Percentiles rank a stretch among this genome's conserved stretches.
These are phyloP conservation scores for Rosa chinensis DNA, from an alignment of 306 rosid genomes.

Conservation along the genomic window DNA sequence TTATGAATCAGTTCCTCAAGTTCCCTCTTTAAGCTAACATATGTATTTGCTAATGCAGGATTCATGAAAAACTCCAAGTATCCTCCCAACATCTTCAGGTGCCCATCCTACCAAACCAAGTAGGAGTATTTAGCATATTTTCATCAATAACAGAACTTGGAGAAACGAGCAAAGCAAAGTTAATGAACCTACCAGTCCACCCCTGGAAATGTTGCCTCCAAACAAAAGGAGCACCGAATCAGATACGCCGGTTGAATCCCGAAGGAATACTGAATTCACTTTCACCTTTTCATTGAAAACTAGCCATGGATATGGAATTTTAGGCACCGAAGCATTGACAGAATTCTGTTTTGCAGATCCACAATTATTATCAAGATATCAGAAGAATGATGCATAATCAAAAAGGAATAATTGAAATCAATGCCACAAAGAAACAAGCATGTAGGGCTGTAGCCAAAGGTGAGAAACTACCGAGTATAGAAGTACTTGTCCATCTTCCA, in stretches of 20 bases:
- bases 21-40: constrained; percentile 63
- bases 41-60: constrained; percentile 72
- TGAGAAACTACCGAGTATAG: constrained; percentile 37
- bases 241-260: constrained; percentile 88
- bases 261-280: constrained; percentile 90
- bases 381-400: constrained; percentile 24
- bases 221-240: constrained; percentile 81
- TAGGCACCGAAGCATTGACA: constrained; percentile 68
- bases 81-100: constrained; percentile 60
- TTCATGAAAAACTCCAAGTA: constrained; percentile 88
- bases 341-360: constrained; percentile 54
- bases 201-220: constrained; percentile 70
- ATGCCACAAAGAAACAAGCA: constrained; percentile 7
- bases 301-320: constrained; percentile 94
- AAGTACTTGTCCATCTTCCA: constrained; percentile 91
- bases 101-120: constrained; percentile 52
- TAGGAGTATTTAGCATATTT: constrained; percentile 9
- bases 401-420: constrained; percentile 18
- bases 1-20: constrained; percentile 71
- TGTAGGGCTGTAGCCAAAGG: constrained; percentile 21
- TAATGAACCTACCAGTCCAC: constrained; percentile 40
- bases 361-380: constrained; percentile 24
- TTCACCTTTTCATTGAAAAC: constrained; percentile 93
- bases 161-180: constrained; percentile 16
- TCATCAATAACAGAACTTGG: neutral